phyloP scores from a whole-genome alignment of 1,284 basidiomycete species.

The Mycena citricolor region DNA sequence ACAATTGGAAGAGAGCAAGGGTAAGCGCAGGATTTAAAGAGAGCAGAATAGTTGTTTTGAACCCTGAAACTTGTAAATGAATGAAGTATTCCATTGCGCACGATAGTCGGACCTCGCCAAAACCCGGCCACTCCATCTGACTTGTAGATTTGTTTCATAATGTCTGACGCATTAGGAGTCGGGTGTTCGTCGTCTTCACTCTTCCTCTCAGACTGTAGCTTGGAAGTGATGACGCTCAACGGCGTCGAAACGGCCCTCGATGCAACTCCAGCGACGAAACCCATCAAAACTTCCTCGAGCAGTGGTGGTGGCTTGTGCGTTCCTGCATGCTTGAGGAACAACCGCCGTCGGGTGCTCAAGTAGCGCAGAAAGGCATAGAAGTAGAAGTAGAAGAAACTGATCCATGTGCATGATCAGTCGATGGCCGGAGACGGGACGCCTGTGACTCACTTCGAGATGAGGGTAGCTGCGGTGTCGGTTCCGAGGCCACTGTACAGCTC shows the following conservation, averaged over 20 bases:
- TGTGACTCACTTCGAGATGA: slow-evolving; percentile 50
- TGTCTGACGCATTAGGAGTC: slow-evolving; percentile 26
- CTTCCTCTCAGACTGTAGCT: slow-evolving; percentile 44
- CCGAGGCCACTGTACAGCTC: slow-evolving; percentile 50
- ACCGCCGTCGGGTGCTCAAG: slow-evolving; percentile 28
- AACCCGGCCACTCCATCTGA: slow-evolving; percentile 51
- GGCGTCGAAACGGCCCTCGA: slow-evolving; percentile 56
- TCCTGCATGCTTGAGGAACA: slow-evolving; percentile 24
- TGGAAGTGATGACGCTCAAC: slow-evolving; percentile 50
- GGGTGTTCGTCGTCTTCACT: slow-evolving; percentile 30
- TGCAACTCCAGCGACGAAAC: slow-evolving; percentile 52
- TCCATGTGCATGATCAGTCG: background rate
- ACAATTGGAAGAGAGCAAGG: slow-evolving; percentile 52
- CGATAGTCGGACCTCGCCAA: slow-evolving; percentile 48
- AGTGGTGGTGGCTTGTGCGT: slow-evolving; percentile 28
- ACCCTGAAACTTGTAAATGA: slow-evolving; percentile 36
- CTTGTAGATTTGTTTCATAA: slow-evolving; percentile 43
- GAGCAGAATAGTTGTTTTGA: slow-evolving; percentile 47
- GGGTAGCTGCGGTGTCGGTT: slow-evolving; percentile 51
- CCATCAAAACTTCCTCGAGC: slow-evolving; percentile 48
- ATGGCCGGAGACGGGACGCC: background rate
- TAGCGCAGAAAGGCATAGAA: slow-evolving; percentile 42
- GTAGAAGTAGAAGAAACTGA: slow-evolving; percentile 50
- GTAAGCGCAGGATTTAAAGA: slow-evolving; percentile 58
- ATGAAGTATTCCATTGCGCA: too few relatives aligned